Evolutionary conservation across 2,329 filamentous ascomycete genomes (phyloP).

Genomic region (Botrytis fabae): DNA sequence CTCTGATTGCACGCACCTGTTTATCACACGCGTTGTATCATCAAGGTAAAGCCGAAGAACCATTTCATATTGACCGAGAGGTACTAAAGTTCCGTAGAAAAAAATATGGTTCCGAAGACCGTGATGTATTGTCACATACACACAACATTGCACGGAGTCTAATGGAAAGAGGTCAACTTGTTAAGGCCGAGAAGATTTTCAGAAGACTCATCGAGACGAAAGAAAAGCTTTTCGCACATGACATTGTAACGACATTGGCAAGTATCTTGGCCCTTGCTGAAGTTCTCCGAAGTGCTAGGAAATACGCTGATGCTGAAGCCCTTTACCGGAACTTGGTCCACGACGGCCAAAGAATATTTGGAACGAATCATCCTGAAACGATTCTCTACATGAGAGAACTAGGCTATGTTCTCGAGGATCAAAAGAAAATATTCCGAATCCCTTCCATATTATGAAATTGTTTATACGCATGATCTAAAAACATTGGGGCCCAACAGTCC

Average conservation of each 20-base stretch:
- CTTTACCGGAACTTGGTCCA: not conserved
- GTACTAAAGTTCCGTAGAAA: not conserved
- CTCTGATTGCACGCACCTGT: fast-evolving
- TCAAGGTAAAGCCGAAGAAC: not conserved
- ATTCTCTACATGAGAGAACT: fast-evolving
- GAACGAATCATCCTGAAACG: fast-evolving
- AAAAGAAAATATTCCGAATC: not conserved
- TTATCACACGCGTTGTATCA: no score
- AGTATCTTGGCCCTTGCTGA: not conserved
- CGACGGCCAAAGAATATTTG: not conserved
- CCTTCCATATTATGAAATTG: not conserved
- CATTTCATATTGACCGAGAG: not conserved
- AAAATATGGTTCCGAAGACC: not conserved
- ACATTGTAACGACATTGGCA: fast-evolving
- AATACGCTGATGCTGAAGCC: not conserved
- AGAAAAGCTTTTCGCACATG: constrained; percentile 3
- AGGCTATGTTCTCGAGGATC: fast-evolving
- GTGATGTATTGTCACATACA: not conserved
- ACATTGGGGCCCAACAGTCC: not conserved
- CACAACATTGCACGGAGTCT: constrained; percentile 16
- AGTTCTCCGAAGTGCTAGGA: not conserved
- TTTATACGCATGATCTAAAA: fast-evolving
- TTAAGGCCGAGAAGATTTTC: constrained; percentile 18
- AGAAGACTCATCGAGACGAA: not conserved
- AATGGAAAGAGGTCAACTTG: constrained; percentile 1